Evolutionary conservation across 116 monocot species (phyloP).

Genomic region (Zostera marina): DNA sequence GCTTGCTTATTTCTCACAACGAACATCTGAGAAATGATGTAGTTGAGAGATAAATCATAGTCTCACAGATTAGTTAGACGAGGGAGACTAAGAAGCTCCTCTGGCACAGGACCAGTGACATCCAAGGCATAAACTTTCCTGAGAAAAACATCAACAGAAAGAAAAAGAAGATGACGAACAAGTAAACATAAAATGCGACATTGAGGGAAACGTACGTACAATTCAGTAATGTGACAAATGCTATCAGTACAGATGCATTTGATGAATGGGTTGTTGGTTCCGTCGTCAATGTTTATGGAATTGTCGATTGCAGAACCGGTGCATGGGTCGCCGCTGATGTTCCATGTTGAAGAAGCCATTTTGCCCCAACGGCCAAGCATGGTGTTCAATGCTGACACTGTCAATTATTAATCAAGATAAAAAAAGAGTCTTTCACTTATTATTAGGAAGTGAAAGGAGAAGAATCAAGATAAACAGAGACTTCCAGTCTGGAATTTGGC

Average conservation of each 20-base stretch:
- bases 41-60: slow-evolving; percentile 19
- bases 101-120: slow-evolving; percentile 43
- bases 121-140: slow-evolving; percentile 49
- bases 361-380: background rate
- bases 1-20: background rate
- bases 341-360: background rate
- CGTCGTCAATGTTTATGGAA: background rate
- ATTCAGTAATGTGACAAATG: slow-evolving; percentile 11
- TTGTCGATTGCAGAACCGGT: slow-evolving; percentile 6
- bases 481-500: too few relatives aligned
- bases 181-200: background rate
- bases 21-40: background rate
- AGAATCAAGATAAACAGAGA: too few relatives aligned
- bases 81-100: slow-evolving; percentile 46
- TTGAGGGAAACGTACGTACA: background rate
- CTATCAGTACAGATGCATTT: slow-evolving; percentile 9
- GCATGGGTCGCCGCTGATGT: slow-evolving; percentile 10
- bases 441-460: too few relatives aligned
- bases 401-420: too few relatives aligned
- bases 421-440: too few relatives aligned
- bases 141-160: background rate
- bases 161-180: background rate
- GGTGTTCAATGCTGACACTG: background rate
- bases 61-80: slow-evolving; percentile 38
- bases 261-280: slow-evolving; percentile 3